Percentiles rank a stretch among this genome's conserved stretches.
Evolutionary conservation across 2,329 filamentous ascomycete species (phyloP).

Genomic region (Botryotinia calthae): DNA sequence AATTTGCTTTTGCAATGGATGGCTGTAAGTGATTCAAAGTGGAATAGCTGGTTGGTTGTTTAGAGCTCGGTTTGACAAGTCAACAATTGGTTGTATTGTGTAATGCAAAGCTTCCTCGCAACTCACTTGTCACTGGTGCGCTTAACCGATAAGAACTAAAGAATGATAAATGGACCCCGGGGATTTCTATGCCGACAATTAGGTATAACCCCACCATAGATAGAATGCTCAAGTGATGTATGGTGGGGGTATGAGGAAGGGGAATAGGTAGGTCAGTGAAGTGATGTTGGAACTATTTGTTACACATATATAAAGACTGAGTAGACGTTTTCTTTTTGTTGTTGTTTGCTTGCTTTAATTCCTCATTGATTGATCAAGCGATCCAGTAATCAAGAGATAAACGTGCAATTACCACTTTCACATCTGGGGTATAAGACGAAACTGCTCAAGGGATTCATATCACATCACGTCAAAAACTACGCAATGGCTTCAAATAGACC

Average conservation of each 20-base stretch:
- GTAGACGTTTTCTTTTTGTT: background rate
- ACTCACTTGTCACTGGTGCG: background rate
- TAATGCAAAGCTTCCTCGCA: background rate
- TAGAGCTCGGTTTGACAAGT: background rate
- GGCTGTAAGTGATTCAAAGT: background rate
- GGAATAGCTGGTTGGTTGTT: background rate
- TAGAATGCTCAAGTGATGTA: background rate
- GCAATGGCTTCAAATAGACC: constrained; percentile 28
- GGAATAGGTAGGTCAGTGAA: background rate
- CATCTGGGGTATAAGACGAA: no score
- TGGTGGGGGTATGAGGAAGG: background rate
- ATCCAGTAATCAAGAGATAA: background rate
- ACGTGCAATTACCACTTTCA: background rate
- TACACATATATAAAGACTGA: background rate
- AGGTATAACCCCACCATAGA: background rate
- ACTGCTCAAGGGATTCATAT: background rate
- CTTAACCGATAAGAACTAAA: background rate
- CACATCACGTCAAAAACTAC: constrained; percentile 7
- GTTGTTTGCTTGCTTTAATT: background rate
- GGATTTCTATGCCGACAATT: constrained; percentile 6
- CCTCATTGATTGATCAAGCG: background rate
- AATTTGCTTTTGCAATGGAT: background rate
- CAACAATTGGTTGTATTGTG: background rate
- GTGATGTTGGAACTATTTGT: background rate
- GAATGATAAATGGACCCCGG: constrained; percentile 7